Base-by-base conservation (phyloP, 73 alveolate genomes). In the Uronychia setigera region DNA sequence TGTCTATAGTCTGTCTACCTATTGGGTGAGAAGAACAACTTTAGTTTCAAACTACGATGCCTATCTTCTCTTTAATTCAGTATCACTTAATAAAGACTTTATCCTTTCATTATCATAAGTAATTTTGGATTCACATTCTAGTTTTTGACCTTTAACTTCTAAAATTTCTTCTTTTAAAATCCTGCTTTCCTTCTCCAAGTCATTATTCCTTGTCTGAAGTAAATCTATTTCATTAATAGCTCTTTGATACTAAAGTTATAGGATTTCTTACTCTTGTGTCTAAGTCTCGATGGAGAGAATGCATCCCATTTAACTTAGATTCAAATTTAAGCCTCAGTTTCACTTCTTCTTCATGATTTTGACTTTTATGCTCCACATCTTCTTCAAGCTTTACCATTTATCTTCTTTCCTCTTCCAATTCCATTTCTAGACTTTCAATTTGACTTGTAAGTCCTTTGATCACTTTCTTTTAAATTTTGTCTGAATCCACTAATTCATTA, bases 331-430 rank as follows among this genome's bases (percentile, higher is more conserved):
- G 83, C 35, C 96, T 84, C 81, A 92, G 78, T 58, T 87, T 86
- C 0, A 92, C 94, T 67, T 92, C 96, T 31, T 92, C 91, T 88
- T 92, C 96, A 59, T 92, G 94, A 29, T 88, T 78, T 57, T 88
- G 77, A 32, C 88, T 77, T 57, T 88, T 88, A 26, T 88, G 90
- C 89, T 83, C 79, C 89, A 30, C 93, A 59, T 87, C 78, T 79
- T 28, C 86, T 87, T 81, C 87, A 74, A 82, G 58, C 74, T 76
- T 29, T 59, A 46, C 84, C 83, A 34, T 33, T 74, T 82, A 30
- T 81, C 86, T 34, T 81, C 85, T 25, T 35, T 80, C 92, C 30
- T 81, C 46, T n/a, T 59, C 31, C 31, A 74, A 31, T 79, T 87
- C 89, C 35, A 33, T 80, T 26, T 87, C 89, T 58, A 76, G 31